These are phyloP conservation scores for Pseudomassariella vexata DNA, from an alignment of 2,329 filamentous ascomycete genomes.

Conservation along the genomic window DNA sequence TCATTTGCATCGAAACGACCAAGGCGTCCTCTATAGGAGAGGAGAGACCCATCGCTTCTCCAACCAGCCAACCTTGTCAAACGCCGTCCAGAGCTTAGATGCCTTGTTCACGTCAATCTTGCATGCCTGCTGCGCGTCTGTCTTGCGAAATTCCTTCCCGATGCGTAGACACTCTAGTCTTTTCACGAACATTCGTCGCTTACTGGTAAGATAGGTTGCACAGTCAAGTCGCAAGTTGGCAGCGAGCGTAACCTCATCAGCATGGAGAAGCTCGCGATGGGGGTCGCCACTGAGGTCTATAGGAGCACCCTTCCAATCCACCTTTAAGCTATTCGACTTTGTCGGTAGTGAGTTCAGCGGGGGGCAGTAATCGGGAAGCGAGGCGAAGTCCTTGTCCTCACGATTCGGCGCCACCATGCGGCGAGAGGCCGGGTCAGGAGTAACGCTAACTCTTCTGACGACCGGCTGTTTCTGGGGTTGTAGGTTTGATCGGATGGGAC, in stretches of 20 bases:
- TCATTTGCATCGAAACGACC: not conserved
- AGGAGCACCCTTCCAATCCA: slow-evolving; percentile 79
- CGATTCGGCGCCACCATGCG: slow-evolving; percentile 58
- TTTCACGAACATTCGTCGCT: slow-evolving; percentile 81
- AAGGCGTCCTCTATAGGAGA: slow-evolving; percentile 21
- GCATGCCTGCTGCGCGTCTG: slow-evolving; percentile 91
- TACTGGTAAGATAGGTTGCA: slow-evolving; percentile 85
- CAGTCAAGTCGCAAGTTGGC: slow-evolving; percentile 76
- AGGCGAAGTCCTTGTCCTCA: slow-evolving; percentile 75
- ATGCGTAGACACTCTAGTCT: slow-evolving; percentile 62
- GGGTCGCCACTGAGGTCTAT: slow-evolving; percentile 72
- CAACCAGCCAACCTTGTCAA: slow-evolving; percentile 82
- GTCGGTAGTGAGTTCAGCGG: slow-evolving; percentile 58
- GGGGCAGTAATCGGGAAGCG: slow-evolving; percentile 68
- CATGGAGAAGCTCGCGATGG: slow-evolving; percentile 64
- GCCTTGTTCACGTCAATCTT: slow-evolving; percentile 99
- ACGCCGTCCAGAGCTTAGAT: slow-evolving; percentile 85
- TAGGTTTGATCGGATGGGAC: slow-evolving; percentile 22
- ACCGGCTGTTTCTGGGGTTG: slow-evolving; percentile 20
- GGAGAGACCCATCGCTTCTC: slow-evolving; percentile 40
- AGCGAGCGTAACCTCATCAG: slow-evolving; percentile 71
- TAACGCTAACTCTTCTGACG: slow-evolving; percentile 30
- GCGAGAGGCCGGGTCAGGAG: slow-evolving; percentile 42
- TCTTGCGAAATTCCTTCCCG: slow-evolving; percentile 87
- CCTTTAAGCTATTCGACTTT: slow-evolving; percentile 68